phyloP scores from a whole-genome alignment of 106 monocot species.

The Allium sativum region DNA sequence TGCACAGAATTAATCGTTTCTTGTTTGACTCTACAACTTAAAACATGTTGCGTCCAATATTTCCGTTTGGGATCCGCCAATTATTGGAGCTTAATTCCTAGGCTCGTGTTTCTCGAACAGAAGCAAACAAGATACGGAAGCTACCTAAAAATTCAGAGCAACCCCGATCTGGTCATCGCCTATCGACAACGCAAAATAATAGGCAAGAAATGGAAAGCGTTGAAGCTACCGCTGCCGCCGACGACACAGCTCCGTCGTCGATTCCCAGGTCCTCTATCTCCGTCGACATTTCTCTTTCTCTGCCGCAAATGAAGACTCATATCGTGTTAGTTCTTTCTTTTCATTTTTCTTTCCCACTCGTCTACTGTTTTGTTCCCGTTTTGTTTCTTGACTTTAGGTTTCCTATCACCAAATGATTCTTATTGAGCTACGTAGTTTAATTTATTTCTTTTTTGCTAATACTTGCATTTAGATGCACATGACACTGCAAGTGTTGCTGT shows the following conservation, averaged over 20 bases:
- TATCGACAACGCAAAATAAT: too few relatives aligned
- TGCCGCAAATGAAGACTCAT: conserved; percentile 39
- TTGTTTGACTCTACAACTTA: too few relatives aligned
- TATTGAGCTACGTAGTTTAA: not conserved
- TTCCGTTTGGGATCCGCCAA: too few relatives aligned
- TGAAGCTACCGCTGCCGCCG: not conserved
- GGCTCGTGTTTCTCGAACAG: too few relatives aligned
- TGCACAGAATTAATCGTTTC: too few relatives aligned
- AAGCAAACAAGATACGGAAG: too few relatives aligned
- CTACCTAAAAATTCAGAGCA: not conserved
- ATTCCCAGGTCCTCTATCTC: conserved; percentile 54
- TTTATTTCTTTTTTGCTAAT: too few relatives aligned
- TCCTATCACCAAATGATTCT: not conserved
- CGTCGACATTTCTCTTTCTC: conserved; percentile 61
- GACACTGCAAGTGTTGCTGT: too few relatives aligned
- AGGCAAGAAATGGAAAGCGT: not conserved
- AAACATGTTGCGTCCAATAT: too few relatives aligned
- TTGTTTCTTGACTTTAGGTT: not conserved
- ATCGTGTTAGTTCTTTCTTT: conserved; percentile 33
- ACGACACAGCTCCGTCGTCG: conserved; percentile 1
- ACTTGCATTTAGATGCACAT: too few relatives aligned
- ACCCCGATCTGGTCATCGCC: not conserved
- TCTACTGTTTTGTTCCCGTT: not conserved
- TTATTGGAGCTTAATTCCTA: too few relatives aligned
- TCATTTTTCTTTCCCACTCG: not conserved